Evolutionary conservation across 768 basidiomycete species (phyloP), one percentile per base, ranked within the genome.

Genomic region (Russula compacta): DNA sequence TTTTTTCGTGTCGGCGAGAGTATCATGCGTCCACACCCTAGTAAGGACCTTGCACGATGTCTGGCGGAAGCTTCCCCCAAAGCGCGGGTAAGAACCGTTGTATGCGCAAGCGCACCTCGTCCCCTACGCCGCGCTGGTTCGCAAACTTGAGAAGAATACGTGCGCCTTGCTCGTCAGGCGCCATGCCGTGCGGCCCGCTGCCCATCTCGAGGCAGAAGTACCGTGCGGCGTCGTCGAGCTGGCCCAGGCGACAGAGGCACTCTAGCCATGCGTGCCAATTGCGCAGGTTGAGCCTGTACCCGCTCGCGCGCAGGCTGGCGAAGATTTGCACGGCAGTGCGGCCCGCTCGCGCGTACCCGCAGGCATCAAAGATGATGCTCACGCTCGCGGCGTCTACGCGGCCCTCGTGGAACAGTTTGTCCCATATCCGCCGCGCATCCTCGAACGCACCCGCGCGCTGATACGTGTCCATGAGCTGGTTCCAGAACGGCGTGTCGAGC

Each of bases 391-490:
- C 73, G 71, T 86, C 80, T 67, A 80, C 84, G 50, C 74, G 76
- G 17, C 80, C 78, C n/a, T 81, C 74, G 46, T 83, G 67, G 67
- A 80, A 81, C 71, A 91, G 78, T 69, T 78, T 77, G 69, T 92
- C 84, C 92, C 93, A 98, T 3, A 95, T 79, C 39, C 84, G 78
- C 66, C 82, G 86, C 15, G 87, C 84, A 59, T 89, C 87, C 1
- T 73, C 75, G 63, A 86, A 88, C 61, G 83, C 83, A 5, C 83
- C 84, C 7, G 86, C 77, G n/a, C 84, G 85, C 67, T 89, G 84
- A 72, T 95, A 98, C 0, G 90, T 85, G 71, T 91, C 83, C 88
- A 97, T 91, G 63, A 97, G 75, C 67, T 89, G 83, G 69, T 93
- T 95, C 80, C 88, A 62, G 54, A 61, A 65, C 6, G 56, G 55